These are phyloP conservation scores for Ramaria rubella DNA, from an alignment of 768 basidiomycete genomes.

Conservation along the genomic window DNA sequence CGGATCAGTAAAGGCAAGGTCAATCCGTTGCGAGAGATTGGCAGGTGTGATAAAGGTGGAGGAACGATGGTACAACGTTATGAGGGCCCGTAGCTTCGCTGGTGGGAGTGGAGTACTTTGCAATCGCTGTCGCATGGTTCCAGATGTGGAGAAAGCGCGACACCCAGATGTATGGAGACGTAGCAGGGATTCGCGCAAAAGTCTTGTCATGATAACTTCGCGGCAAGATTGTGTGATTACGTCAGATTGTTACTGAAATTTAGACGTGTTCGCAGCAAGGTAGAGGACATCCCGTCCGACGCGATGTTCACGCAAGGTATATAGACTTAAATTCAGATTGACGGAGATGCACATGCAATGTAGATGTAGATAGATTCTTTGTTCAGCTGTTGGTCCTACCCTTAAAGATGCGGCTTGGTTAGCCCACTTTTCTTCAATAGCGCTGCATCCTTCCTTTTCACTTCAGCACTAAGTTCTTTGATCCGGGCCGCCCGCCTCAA, in stretches of 20 bases:
- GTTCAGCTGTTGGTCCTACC: too few relatives aligned
- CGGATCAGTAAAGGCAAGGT: conserved; percentile 46
- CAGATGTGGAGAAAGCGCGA: neutral
- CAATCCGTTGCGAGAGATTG: conserved; percentile 58
- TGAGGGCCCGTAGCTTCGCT: conserved; percentile 60
- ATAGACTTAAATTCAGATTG: too few relatives aligned
- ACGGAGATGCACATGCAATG: too few relatives aligned
- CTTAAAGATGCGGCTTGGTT: conserved; percentile 25
- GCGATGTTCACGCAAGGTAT: neutral
- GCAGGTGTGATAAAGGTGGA: conserved; percentile 64
- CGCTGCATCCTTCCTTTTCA: conserved; percentile 54
- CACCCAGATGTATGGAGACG: neutral
- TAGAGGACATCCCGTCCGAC: neutral
- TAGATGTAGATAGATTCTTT: too few relatives aligned
- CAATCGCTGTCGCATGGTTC: neutral
- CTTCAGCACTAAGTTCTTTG: conserved; percentile 44
- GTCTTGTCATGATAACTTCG: neutral
- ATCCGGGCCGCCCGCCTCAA: conserved; percentile 68
- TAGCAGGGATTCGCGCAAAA: neutral
- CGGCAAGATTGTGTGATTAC: neutral
- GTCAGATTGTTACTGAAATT: neutral
- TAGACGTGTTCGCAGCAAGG: neutral
- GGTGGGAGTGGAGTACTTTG: conserved; percentile 36
- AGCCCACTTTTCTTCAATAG: conserved; percentile 55
- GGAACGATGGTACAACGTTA: conserved; percentile 73